Percentiles rank a stretch among this genome's conserved stretches.
phyloP scores from a whole-genome alignment of 768 basidiomycete genomes.

The Boletus fagicola region DNA sequence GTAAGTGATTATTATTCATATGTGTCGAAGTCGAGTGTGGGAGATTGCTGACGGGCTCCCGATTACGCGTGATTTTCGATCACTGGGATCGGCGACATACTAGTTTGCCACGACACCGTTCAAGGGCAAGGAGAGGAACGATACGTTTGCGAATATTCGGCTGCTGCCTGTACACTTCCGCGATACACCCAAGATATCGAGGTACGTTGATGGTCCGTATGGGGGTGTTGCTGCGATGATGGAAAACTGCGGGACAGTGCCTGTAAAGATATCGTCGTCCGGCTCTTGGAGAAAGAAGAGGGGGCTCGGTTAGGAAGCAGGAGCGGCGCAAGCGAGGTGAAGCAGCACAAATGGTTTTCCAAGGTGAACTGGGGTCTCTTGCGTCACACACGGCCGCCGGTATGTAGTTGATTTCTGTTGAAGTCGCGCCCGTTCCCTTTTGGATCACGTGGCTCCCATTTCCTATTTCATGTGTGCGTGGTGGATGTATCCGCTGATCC shows the following conservation, averaged over 20 bases:
- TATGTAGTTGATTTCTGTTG: constrained; percentile 39
- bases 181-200: constrained; percentile 76
- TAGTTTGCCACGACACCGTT: constrained; percentile 99
- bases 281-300: constrained; percentile 92
- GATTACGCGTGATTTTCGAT: constrained; percentile 24
- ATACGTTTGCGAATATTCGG: constrained; percentile 96
- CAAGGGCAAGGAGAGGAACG: constrained; percentile 92
- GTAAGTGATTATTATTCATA: constrained; percentile 53
- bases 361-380: constrained; percentile 97
- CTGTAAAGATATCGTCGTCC: constrained; percentile 83
- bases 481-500: constrained; percentile 28
- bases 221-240: constrained; percentile 8
- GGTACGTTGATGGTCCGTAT: constrained; percentile 42
- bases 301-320: constrained; percentile 82
- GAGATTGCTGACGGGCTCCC: constrained; percentile 38
- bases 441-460: constrained; percentile 12
- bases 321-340: constrained; percentile 97
- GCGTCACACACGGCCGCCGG: constrained; percentile 89
- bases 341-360: constrained; percentile 97
- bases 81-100: constrained; percentile 19
- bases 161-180: constrained; percentile 82
- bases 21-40: constrained; percentile 16
- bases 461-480: constrained; percentile 8
- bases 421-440: background rate
- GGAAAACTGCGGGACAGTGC: constrained; percentile 46